Conservation (phyloP, 1,284 basidiomycete genomes). For the Malassezia vespertilionis region DNA sequence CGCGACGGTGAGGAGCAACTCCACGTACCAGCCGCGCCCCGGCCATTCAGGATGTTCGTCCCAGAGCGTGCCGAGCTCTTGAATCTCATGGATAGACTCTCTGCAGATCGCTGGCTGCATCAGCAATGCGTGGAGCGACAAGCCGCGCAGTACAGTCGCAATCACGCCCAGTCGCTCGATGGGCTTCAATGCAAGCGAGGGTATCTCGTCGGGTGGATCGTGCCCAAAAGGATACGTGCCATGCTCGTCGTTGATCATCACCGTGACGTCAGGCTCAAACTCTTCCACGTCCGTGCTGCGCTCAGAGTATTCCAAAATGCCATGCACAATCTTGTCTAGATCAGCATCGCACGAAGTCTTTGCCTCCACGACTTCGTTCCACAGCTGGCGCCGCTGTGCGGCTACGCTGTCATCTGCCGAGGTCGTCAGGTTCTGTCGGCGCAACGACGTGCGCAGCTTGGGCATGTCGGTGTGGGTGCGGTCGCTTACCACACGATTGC, state of each 20-base stretch:
- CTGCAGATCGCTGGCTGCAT: slow-evolving; percentile 73
- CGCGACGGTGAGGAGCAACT: slow-evolving; percentile 76
- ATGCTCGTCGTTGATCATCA: not conserved
- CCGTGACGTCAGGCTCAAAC: slow-evolving; percentile 7
- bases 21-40: slow-evolving; percentile 94
- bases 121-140: slow-evolving; percentile 73
- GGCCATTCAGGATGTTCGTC: slow-evolving; percentile 97
- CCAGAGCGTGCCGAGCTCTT: slow-evolving; percentile 84
- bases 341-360: slow-evolving; percentile 12
- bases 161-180: slow-evolving; percentile 85
- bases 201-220: not conserved
- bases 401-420: slow-evolving; percentile 12
- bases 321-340: slow-evolving; percentile 9
- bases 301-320: slow-evolving; percentile 3
- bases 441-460: not conserved
- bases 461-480: not conserved
- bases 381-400: slow-evolving; percentile 11
- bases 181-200: slow-evolving; percentile 34
- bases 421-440: slow-evolving; percentile 7
- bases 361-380: slow-evolving; percentile 12
- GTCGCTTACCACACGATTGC: slow-evolving; percentile 7
- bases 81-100: slow-evolving; percentile 74
- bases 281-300: slow-evolving; percentile 5
- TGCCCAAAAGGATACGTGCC: not conserved
- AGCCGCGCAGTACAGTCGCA: slow-evolving; percentile 88